A percentile compares a stretch with the other conserved stretches of the same genome.
Conservation (phyloP, 345 rosid species). For the Ceriops zippeliana region DNA sequence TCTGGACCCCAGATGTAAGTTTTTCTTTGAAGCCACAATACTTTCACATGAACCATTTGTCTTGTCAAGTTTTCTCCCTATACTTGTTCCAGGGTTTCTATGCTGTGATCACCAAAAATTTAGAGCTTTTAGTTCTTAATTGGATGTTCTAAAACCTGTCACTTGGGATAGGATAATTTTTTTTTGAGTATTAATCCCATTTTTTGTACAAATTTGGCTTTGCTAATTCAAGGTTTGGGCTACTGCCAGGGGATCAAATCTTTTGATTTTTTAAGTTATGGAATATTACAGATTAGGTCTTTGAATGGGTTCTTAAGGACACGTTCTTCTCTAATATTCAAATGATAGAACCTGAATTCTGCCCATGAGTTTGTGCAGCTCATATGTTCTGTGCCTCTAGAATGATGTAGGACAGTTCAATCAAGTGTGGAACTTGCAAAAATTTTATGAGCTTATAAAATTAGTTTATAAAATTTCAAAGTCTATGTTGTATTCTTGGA, state of each 20-base stretch:
- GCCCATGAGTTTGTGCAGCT: no score
- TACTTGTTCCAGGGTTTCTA: background rate
- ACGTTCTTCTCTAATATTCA: no score
- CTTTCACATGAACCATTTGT: background rate
- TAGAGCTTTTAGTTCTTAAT: background rate
- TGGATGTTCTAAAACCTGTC: background rate
- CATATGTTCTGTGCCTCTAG: no score
- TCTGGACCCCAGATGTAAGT: slow-evolving; percentile 66
- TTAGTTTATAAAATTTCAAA: no score
- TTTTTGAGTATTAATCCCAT: background rate
- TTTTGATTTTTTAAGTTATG: no score
- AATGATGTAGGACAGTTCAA: no score
- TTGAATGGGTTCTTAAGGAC: no score
- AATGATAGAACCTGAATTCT: no score
- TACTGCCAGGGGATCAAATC: background rate
- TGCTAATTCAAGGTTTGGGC: background rate
- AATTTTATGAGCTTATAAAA: no score
- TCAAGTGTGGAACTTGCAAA: no score
- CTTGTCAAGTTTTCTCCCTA: background rate
- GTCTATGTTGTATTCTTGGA: no score
- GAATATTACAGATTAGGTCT: no score
- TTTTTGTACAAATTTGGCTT: background rate
- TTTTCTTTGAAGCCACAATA: background rate
- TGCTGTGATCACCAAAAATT: background rate
- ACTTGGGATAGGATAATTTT: background rate